phyloP scores from a whole-genome alignment of 331 rosid genomes.

The Prunus yedoensis region DNA sequence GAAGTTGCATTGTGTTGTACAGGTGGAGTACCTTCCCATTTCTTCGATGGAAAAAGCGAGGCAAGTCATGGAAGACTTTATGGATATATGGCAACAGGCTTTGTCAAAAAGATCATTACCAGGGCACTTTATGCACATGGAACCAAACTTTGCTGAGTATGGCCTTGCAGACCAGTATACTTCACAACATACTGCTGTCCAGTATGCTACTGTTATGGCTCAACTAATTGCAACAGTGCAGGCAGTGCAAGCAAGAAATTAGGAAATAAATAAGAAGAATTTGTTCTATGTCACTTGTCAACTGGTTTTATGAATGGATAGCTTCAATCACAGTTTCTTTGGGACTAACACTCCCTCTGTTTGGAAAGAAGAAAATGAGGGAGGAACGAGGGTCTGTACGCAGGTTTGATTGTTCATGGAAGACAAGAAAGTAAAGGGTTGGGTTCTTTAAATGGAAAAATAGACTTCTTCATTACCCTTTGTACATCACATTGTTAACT shows the following conservation, averaged over 20 bases:
- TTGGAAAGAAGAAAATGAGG: neutral
- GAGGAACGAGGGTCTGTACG: neutral
- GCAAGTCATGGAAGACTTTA: conserved; percentile 77
- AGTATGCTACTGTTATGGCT: conserved; percentile 72
- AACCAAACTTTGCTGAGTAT: conserved; percentile 67
- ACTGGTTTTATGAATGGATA: neutral
- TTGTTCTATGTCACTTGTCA: conserved; percentile 7
- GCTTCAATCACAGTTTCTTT: neutral
- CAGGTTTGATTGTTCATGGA: neutral
- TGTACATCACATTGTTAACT: neutral
- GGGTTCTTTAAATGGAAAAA: neutral
- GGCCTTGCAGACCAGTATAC: conserved; percentile 72
- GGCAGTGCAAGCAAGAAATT: conserved; percentile 54
- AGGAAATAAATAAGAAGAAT: conserved; percentile 25
- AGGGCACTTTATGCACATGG: conserved; percentile 76
- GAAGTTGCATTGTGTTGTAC: conserved; percentile 11
- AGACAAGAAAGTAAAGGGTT: neutral
- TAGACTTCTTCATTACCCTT: neutral
- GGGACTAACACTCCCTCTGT: neutral
- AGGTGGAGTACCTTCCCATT: conserved; percentile 86
- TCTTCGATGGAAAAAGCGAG: conserved; percentile 74
- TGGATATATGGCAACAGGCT: conserved; percentile 65
- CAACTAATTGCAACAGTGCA: conserved; percentile 70
- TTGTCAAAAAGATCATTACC: conserved; percentile 77
- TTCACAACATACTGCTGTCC: conserved; percentile 83